phyloP scores from a whole-genome alignment of 2,329 filamentous ascomycete genomes.

The Epichloe festucae region DNA sequence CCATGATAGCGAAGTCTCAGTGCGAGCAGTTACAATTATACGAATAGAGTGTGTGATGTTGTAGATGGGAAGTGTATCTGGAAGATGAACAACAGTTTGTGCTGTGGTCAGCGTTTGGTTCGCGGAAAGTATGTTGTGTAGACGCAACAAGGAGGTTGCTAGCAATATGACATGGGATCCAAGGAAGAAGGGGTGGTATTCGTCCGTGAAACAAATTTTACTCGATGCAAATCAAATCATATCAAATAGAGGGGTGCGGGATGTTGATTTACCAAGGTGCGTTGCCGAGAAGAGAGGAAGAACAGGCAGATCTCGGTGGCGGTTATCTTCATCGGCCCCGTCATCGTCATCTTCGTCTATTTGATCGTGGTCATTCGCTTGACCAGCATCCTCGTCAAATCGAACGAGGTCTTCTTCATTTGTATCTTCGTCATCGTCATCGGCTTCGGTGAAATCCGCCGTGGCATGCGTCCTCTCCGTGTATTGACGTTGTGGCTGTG shows the following conservation, averaged over 20 bases:
- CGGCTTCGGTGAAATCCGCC: conserved; percentile 52
- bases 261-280: conserved; percentile 50
- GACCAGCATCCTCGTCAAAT: conserved; percentile 32
- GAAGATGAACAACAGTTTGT: neutral
- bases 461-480: conserved; percentile 35
- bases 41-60: conserved; percentile 83
- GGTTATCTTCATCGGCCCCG: conserved; percentile 29
- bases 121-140: neutral
- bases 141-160: neutral
- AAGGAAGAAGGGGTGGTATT: neutral
- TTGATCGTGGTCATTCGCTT: conserved; percentile 36
- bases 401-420: conserved; percentile 19
- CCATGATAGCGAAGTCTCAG: conserved; percentile 87
- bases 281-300: conserved; percentile 71
- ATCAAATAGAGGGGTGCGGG: too few species aligned
- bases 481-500: conserved; percentile 15
- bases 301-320: conserved; percentile 26
- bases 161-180: neutral
- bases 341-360: conserved; percentile 28
- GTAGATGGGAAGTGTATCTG: conserved; percentile 80
- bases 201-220: neutral
- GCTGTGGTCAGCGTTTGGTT: neutral
- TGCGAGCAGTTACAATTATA: conserved; percentile 68
- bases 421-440: conserved; percentile 36
- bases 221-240: neutral